Conservation (phyloP, 495 filamentous ascomycete species). For the Daldinia childiae region DNA sequence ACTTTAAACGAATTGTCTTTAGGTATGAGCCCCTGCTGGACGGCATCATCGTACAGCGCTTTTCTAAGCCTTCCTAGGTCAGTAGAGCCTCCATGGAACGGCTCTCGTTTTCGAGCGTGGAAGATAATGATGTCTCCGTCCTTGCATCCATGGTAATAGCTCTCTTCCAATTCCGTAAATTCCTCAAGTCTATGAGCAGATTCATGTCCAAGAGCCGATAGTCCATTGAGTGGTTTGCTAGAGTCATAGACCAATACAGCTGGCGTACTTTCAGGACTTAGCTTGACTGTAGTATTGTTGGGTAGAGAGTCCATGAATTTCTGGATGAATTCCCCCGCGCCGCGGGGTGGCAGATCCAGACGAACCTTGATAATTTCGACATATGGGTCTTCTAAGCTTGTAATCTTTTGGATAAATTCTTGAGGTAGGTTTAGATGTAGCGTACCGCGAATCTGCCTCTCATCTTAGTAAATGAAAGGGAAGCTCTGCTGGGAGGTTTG, state of each 20-base stretch:
- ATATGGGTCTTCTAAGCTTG: slow-evolving; percentile 65
- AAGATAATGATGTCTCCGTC: slow-evolving; percentile 82
- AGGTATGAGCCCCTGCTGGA: slow-evolving; percentile 65
- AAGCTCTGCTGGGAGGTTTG: background rate
- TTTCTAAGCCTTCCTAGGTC: slow-evolving; percentile 79
- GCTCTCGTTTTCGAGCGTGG: slow-evolving; percentile 74
- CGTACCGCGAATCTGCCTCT: slow-evolving; percentile 68
- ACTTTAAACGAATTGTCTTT: slow-evolving; percentile 68
- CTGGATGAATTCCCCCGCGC: slow-evolving; percentile 68
- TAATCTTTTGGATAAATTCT: slow-evolving; percentile 78
- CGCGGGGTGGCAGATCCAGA: slow-evolving; percentile 44
- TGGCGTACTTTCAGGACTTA: slow-evolving; percentile 75
- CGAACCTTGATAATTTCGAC: slow-evolving; percentile 77
- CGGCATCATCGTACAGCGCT: slow-evolving; percentile 72
- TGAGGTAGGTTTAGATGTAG: slow-evolving; percentile 63
- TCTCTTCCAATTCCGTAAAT: slow-evolving; percentile 21
- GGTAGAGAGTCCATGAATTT: slow-evolving; percentile 74
- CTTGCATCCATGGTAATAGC: slow-evolving; percentile 45
- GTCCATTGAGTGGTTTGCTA: slow-evolving; percentile 73
- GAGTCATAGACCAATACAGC: slow-evolving; percentile 79
- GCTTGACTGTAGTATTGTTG: slow-evolving; percentile 58
- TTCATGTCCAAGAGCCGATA: slow-evolving; percentile 79
- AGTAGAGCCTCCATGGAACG: slow-evolving; percentile 76
- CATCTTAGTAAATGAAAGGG: slow-evolving; percentile 41
- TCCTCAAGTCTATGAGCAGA: slow-evolving; percentile 47